Conservation (phyloP, 140 eudicot genomes). For the Stevia rebaudiana region DNA sequence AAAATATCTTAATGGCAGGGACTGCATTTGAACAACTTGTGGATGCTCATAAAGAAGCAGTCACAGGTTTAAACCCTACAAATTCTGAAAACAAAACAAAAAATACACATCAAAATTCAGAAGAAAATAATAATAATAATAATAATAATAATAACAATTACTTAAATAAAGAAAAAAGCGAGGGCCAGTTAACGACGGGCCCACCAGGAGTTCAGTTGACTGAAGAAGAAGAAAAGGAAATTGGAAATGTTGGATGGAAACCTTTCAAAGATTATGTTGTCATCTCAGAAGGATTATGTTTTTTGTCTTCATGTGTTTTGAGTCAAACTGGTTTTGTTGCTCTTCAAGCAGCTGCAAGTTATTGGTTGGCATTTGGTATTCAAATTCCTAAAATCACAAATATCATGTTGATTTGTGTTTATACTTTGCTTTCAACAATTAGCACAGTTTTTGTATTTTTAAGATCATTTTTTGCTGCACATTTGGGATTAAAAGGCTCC, state of each 20-base stretch:
- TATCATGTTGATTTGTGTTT: slow-evolving; percentile 44
- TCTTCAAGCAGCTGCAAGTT: slow-evolving; percentile 69
- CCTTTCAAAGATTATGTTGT: slow-evolving; percentile 53
- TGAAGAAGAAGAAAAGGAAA: slow-evolving; percentile 67
- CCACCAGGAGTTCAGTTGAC: slow-evolving; percentile 59
- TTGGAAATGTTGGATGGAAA: slow-evolving; percentile 63
- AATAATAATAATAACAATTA: background rate
- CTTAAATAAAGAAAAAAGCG: slow-evolving; percentile 35
- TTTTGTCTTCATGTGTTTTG: slow-evolving; percentile 16
- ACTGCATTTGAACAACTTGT: slow-evolving; percentile 71
- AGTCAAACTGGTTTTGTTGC: slow-evolving; percentile 40
- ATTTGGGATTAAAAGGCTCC: slow-evolving; percentile 71
- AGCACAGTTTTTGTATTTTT: slow-evolving; percentile 54
- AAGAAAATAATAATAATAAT: slow-evolving; percentile 5
- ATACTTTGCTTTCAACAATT: slow-evolving; percentile 37
- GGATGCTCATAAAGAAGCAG: slow-evolving; percentile 58
- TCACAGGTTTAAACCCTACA: slow-evolving; percentile 40
- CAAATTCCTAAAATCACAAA: slow-evolving; percentile 42
- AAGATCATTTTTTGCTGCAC: slow-evolving; percentile 43
- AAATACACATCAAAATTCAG: slow-evolving; percentile 8
- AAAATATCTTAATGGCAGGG: slow-evolving; percentile 52
- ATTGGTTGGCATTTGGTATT: slow-evolving; percentile 70
- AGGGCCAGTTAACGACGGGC: slow-evolving; percentile 34
- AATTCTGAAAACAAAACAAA: slow-evolving; percentile 10
- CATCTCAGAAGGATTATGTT: slow-evolving; percentile 48